Percentiles rank a stretch among this genome's conserved stretches.
Conservation (phyloP, 352 stramenopile genomes). For the Plasmopara muralis region DNA sequence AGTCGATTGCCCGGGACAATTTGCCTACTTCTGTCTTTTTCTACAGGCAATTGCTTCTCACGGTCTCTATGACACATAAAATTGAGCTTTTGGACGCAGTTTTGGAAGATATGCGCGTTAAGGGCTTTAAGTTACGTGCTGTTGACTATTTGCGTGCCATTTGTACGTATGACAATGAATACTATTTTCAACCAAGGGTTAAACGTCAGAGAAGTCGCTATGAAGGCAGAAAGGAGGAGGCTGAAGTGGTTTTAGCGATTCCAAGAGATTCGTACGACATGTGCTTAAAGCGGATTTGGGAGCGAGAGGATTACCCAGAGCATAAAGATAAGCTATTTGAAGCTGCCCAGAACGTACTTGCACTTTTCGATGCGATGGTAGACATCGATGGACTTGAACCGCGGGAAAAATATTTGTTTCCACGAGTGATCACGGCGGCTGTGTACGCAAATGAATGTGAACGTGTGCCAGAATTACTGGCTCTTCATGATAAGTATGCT, state of each 20-base stretch:
- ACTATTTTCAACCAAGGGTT: constrained; percentile 26
- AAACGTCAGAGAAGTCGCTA: constrained; percentile 7
- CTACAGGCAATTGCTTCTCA: constrained; percentile 51
- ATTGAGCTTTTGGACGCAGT: constrained; percentile 28
- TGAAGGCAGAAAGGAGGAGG: constrained; percentile 4
- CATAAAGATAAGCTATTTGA: constrained; percentile 33
- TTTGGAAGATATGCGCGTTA: constrained; percentile 60
- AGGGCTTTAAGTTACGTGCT: constrained; percentile 52
- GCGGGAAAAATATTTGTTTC: constrained; percentile 30
- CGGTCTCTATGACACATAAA: constrained; percentile 26
- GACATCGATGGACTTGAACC: constrained; percentile 34
- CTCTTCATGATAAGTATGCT: constrained; percentile 26
- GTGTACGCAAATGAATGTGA: constrained; percentile 48
- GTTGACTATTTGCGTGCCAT: constrained; percentile 50
- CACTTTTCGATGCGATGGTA: constrained; percentile 62
- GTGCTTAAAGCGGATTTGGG: constrained; percentile 33
- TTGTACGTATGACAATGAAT: constrained; percentile 38
- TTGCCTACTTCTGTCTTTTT: constrained; percentile 53
- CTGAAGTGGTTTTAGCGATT: constrained; percentile 15
- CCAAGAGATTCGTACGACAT: constrained; percentile 38
- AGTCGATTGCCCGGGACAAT: constrained; percentile 29
- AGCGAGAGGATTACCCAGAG: constrained; percentile 41
- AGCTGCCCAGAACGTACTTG: constrained; percentile 28
- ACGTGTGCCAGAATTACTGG: constrained; percentile 33
- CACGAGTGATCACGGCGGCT: constrained; percentile 45